Evolutionary conservation across 192 early-diverging fungal genomes (phyloP), one percentile per base, ranked within the genome.

Genomic region (Gryganskiella cystojenkinii): DNA sequence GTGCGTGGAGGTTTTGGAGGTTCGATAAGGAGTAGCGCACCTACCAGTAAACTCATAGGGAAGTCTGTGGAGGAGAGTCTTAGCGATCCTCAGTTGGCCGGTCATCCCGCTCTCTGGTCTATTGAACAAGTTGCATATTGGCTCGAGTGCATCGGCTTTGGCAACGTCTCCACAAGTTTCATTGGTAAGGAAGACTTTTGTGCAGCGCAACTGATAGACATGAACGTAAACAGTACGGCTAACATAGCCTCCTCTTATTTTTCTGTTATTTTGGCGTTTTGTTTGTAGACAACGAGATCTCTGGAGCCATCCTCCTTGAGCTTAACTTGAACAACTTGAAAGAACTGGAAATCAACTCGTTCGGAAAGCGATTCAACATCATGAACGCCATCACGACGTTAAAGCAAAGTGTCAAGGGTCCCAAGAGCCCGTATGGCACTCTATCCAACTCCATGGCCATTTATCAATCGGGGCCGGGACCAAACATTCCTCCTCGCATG

Each of bases 321-420:
- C 57, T 92, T 17, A 87, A 84, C 54, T 75, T 93, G 19, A 83
- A 86, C 37, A 81, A 85, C 17, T 71, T 93, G 10, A 90, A 91
- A 56, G 90, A 93, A 54, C 59, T 93, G 19, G 87, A 91, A 24
- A 87, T 93, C 43, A 82, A 57, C 43, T 82, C 87, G 3, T 88
- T 89, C 59, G 87, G 87, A 27, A 89, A 90, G 64, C 83, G 92
- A 1, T 85, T 88, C 62, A 87, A 90, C 30, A 80, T 93, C 35
- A 88, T 92, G 84, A 88, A 83, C 28, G 81, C 85, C 45, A 93
- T 93, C 46, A 80, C 76, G 4, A 80, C 70, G 13, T 70, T 93
- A 33, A 84, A 83, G 59, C 82, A 88, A 45, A 34, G 33, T 31
- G 53, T 67, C 17, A 72, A 80, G 50, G 53, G 55, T 2, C 37